These are phyloP conservation scores for Gossypium longicalyx DNA, from an alignment of 345 rosid genomes.

Conservation along the genomic window DNA sequence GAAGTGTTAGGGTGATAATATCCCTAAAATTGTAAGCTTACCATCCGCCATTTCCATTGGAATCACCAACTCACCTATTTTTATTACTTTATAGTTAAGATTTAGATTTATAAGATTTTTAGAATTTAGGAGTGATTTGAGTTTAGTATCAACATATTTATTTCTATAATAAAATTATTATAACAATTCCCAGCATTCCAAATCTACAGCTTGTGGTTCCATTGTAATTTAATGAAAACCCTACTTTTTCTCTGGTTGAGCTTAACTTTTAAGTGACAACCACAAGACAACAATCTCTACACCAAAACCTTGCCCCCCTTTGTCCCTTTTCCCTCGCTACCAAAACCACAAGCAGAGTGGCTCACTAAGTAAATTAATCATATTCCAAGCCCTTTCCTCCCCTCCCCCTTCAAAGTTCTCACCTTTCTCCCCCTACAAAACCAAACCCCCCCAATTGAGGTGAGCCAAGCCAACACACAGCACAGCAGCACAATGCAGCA, in stretches of 20 bases:
- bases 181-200: background rate
- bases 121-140: too few relatives aligned
- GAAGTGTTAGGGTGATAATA: too few relatives aligned
- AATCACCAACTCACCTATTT: too few relatives aligned
- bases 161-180: too few relatives aligned
- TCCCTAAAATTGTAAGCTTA: too few relatives aligned
- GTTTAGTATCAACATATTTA: too few relatives aligned
- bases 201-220: background rate
- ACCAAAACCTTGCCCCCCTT: background rate
- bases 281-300: background rate
- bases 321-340: background rate
- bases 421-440: slow-evolving; percentile 45
- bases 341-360: background rate
- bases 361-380: background rate
- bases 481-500: slow-evolving; percentile 29
- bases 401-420: slow-evolving; percentile 35
- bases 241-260: background rate
- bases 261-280: background rate
- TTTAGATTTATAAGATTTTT: too few relatives aligned
- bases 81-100: too few relatives aligned
- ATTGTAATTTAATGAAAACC: background rate
- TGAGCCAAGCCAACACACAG: too few relatives aligned
- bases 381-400: background rate
- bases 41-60: too few relatives aligned
- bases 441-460: too few relatives aligned